These are phyloP conservation scores for Lentinula edodes DNA, from an alignment of 768 basidiomycete species.

Conservation along the genomic window DNA sequence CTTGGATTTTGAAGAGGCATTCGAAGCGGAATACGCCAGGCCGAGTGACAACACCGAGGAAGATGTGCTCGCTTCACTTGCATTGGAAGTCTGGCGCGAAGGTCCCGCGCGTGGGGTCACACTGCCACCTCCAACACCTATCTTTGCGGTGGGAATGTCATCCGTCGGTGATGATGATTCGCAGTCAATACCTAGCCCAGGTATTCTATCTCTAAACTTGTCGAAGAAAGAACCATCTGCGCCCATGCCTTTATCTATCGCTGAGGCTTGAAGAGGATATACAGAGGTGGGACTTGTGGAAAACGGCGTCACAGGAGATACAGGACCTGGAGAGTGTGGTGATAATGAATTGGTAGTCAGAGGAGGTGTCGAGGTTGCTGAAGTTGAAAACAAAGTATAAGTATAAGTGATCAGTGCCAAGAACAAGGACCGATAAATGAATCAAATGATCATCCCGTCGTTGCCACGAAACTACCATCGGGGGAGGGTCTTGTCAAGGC, in stretches of 20 bases:
- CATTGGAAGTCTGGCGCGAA: constrained; percentile 10
- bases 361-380: constrained; percentile 31
- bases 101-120: background rate
- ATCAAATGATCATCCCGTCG: background rate
- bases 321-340: constrained; percentile 36
- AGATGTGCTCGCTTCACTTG: constrained; percentile 10
- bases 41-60: constrained; percentile 6
- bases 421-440: background rate
- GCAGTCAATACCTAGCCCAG: constrained; percentile 6
- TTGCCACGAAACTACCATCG: background rate
- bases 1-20: background rate
- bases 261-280: background rate
- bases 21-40: background rate
- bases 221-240: constrained; percentile 42
- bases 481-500: background rate
- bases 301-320: constrained; percentile 33
- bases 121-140: background rate
- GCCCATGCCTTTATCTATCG: constrained; percentile 7
- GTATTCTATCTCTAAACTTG: constrained; percentile 37
- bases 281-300: constrained; percentile 14
- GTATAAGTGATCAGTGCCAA: background rate
- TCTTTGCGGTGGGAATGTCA: background rate
- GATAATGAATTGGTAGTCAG: constrained; percentile 15
- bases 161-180: background rate
- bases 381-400: constrained; percentile 1